Evolutionary conservation across 2,329 filamentous ascomycete species (phyloP), one percentile per base, ranked within the genome.

Genomic region (Lecanicillium sp.): DNA sequence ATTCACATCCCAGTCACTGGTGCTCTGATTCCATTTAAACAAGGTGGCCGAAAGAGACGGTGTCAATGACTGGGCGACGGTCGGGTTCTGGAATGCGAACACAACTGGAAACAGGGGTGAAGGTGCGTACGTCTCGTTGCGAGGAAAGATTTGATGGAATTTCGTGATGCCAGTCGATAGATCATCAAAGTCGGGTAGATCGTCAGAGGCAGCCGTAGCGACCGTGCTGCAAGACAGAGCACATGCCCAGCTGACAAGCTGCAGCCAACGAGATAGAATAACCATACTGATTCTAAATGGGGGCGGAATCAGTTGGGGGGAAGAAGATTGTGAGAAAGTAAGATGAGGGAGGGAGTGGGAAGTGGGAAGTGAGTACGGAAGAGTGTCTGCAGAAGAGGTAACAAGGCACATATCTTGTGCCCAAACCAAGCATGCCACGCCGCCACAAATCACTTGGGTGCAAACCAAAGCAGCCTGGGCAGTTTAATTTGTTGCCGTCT

Each of bases 61-160:
- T 9, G 5, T 37, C 35, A 37, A 37, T 30, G 35, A 37, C 35
- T 30, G 35, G 35, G 35, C 35, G 35, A 37, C 20, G 17, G 27
- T 37, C 16, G 35, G 35, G 35, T 37, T 37, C 27, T 37, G 35
- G 27, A 37, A 37, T 37, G 22, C 35, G 15, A 37, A 37, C 27
- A 37, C 22, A 29, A 30, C 5, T 15, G 22, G 27, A 16, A 37
- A 37, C 9, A 37, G 35, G 9, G 25, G 14, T 29, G 35, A 37
- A 37, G 35, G 35, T 13, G 35, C 35, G 17, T 37, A 37, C 27
- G 35, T 37, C 16, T 37, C 35, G 35, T 37, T 37, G 22, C 35
- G 35, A 37, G 35, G 35, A 30, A 37, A 37, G 27, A 37, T 29
- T 37, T 37, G 35, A 37, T 37, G 15, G 17, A 37, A 37, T 30